phyloP scores from a whole-genome alignment of 2,329 filamentous ascomycete genomes.

The Trichoderma breve region DNA sequence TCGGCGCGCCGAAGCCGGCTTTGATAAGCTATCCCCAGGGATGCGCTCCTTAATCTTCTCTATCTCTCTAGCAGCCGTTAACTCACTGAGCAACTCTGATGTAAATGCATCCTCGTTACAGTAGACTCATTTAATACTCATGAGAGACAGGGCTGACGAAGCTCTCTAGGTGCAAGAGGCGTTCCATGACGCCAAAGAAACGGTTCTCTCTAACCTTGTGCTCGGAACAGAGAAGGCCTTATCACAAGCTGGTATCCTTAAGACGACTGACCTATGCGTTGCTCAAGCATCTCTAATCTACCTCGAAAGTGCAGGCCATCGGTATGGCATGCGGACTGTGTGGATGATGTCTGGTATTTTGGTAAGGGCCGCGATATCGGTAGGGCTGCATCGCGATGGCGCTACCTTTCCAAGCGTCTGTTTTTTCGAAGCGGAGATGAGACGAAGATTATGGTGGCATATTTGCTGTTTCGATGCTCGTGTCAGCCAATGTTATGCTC shows the following conservation, averaged over 20 bases:
- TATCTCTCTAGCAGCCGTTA: constrained; percentile 29
- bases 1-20: constrained; percentile 23
- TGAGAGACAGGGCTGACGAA: constrained; percentile 5
- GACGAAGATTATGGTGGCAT: constrained; percentile 6
- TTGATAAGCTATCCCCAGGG: constrained; percentile 23
- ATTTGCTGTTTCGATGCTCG: constrained; percentile 4
- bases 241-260: constrained; percentile 27
- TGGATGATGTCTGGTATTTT: constrained; percentile 28
- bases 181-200: constrained; percentile 1
- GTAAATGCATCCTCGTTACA: constrained; percentile 23
- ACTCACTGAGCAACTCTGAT: constrained; percentile 27
- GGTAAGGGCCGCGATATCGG: constrained; percentile 27
- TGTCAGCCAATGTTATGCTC: neutral
- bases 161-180: neutral
- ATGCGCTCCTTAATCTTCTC: constrained; percentile 30
- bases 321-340: constrained; percentile 23
- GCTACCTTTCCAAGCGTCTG: neutral
- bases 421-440: neutral
- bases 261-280: constrained; percentile 25
- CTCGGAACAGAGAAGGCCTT: constrained; percentile 29
- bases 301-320: constrained; percentile 25
- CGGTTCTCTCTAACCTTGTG: constrained; percentile 22
- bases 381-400: constrained; percentile 24
- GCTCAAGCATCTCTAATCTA: constrained; percentile 32
- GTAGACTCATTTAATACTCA: constrained; percentile 16